Percentiles rank a stretch among this genome's conserved stretches.
Evolutionary conservation across 768 basidiomycete species (phyloP).

Genomic region (Boletus insuetus): DNA sequence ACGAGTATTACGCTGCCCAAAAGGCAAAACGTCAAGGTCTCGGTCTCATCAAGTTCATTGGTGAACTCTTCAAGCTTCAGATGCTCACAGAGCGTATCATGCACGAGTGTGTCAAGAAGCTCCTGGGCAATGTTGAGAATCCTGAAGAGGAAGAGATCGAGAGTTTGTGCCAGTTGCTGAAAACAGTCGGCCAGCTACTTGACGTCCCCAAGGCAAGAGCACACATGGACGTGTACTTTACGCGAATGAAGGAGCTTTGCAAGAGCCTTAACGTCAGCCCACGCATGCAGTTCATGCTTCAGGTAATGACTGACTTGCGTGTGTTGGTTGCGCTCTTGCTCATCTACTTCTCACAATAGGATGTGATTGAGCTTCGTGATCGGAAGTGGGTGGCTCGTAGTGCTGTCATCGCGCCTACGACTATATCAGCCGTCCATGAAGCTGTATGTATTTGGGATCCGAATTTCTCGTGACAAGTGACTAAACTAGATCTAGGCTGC

Average conservation of each 20-base stretch:
- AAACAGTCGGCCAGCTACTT: conserved; percentile 81
- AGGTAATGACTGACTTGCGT: conserved; percentile 51
- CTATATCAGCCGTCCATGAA: conserved; percentile 87
- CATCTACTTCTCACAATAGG: conserved; percentile 45
- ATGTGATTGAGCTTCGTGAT: conserved; percentile 84
- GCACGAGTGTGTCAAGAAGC: conserved; percentile 97
- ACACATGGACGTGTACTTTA: conserved; percentile 92
- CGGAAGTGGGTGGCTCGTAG: conserved; percentile 79
- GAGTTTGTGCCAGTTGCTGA: conserved; percentile 87
- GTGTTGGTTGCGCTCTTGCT: not conserved
- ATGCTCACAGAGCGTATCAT: conserved; percentile 98
- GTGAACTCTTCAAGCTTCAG: conserved; percentile 97
- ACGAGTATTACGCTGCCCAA: conserved; percentile 94
- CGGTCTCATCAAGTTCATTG: conserved; percentile 96
- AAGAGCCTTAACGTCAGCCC: conserved; percentile 74
- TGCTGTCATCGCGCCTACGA: conserved; percentile 73
- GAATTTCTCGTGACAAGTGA: not conserved
- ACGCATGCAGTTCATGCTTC: conserved; percentile 93
- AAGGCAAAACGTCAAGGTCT: conserved; percentile 97
- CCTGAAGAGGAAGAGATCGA: conserved; percentile 99
- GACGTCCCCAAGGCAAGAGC: conserved; percentile 80
- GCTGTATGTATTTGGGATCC: conserved; percentile 49
- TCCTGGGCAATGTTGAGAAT: conserved; percentile 88
- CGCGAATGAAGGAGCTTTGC: conserved; percentile 79
- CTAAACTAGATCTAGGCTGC: conserved; percentile 52